Evolutionary conservation across 257 asterid genomes (phyloP), one percentile per base, ranked within the genome.

Genomic region (Solanum chiquidenum): DNA sequence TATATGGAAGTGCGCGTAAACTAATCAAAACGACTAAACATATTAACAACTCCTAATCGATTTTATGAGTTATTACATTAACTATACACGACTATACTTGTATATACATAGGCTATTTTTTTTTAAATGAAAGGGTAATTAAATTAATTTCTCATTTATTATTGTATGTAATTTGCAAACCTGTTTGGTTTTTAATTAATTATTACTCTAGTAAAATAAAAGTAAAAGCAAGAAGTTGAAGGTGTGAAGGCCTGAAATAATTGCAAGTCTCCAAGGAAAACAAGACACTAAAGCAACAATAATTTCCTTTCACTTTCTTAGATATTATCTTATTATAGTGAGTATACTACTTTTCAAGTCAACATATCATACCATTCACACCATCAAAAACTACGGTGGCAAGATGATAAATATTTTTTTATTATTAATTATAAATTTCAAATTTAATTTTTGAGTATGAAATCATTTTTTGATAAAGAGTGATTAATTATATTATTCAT

Each of bases 221-320:
- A 34, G 29, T 73, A 35, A 34, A 73, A 73, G 49, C 82, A 18
- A 75, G 13, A 77, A 42, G 9, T 40, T 20, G 4, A n/a, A 0
- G 64, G 25, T 13, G 84, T 77, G 25, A 77, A 77, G 12, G 13
- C 62, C 13, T 4, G 84, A 77, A 77, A 35, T 74, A 74, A 20
- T 77, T 77, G 62, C 37, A 42, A 77, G 62, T 77, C 25, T 18
- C 31, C 13, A 23, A 12, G 9, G 31, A 11, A 37, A 38, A 40
- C 9, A 37, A 37, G 55, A 73, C 29, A 73, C 29, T 11, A 37
- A 75, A 23, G 21, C 83, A 76, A 38, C 35, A 38, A 76, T 40
- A 76, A 40, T 76, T 76, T 35, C 60, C 60, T n/a, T 20, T 40
- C 84, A 77, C 62, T 77, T 77, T 77, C 84, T 42, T 33, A 42